Evolutionary conservation across 1,284 basidiomycete species (phyloP), one percentile per base, ranked within the genome.

Genomic region (Ustilago curta): DNA sequence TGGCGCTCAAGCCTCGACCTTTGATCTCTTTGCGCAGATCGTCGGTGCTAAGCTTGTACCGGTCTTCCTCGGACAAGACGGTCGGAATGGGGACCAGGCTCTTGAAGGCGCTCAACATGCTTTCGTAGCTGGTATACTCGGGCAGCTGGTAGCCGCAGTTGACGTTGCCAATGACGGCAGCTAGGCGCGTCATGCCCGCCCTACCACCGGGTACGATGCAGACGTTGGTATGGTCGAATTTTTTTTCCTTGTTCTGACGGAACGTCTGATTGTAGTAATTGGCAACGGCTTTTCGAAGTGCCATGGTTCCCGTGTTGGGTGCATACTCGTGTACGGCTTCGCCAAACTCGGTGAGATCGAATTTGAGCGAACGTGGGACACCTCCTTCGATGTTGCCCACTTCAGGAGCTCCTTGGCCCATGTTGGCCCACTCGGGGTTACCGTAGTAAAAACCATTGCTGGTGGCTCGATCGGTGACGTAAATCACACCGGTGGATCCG

Each of bases 121-220:
- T 85, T 32, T 85, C 86, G 79, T 87, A 88, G 32, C 86, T 85
- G 18, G 94, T 94, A 84, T 94, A 95, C 82, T 95, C 94, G 5
- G 93, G 93, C 43, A 94, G 88, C 85, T 93, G 92, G 84, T 92
- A 93, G 14, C 85, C 65, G 49, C 80, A 81, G 40, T 81, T 77
- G 29, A 93, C 92, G 81, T 93, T 91, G 39, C 92, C 91, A 61
- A 97, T 90, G 55, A 96, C 94, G 18, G 93, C 92, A 19, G 93
- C 93, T n/a, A 97, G 89, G 65, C 95, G 90, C 18, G 92, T 92
- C 75, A 97, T 88, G 14, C 94, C 94, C 2, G 94, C 88, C 48
- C 94, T 90, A 8, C 94, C 95, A 56, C 94, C 94, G 27, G 94
- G 94, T 7, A 94, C 93, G 77, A 94, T 93, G 81, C 93, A 94